phyloP scores from a whole-genome alignment of 139 green algal species.

The Desmodesmus armatus region DNA sequence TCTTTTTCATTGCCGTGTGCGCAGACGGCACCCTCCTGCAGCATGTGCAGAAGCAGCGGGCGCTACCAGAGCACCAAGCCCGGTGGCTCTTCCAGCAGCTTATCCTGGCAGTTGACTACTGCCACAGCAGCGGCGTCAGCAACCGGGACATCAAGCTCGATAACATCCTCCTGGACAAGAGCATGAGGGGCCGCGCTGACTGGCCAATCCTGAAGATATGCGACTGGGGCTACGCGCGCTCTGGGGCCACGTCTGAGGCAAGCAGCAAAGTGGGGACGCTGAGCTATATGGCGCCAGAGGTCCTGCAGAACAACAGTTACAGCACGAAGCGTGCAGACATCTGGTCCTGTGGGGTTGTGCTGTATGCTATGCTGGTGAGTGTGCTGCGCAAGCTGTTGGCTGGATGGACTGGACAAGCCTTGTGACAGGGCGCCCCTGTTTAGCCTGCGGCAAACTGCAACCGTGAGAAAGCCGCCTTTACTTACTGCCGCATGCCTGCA shows the following conservation, averaged over 20 bases:
- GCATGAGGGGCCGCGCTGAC: slow-evolving; percentile 74
- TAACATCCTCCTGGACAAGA: slow-evolving; percentile 50
- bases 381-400: background rate
- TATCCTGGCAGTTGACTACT: slow-evolving; percentile 76
- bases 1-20: too few relatives aligned
- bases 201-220: slow-evolving; percentile 91
- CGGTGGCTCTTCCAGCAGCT: slow-evolving; percentile 83
- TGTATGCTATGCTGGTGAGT: slow-evolving; percentile 77
- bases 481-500: too few relatives aligned
- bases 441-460: too few relatives aligned
- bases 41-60: slow-evolving; percentile 61
- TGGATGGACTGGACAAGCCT: too few relatives aligned
- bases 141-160: slow-evolving; percentile 54
- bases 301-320: slow-evolving; percentile 37
- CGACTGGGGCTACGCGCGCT: slow-evolving; percentile 91
- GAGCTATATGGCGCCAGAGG: slow-evolving; percentile 55
- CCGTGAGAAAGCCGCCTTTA: too few relatives aligned
- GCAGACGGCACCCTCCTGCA: slow-evolving; percentile 8
- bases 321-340: slow-evolving; percentile 65
- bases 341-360: slow-evolving; percentile 76
- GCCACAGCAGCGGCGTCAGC: slow-evolving; percentile 69
- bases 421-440: too few relatives aligned
- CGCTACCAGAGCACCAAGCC: slow-evolving; percentile 34
- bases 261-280: slow-evolving; percentile 34
- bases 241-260: slow-evolving; percentile 47